Conservation (phyloP, 108 stramenopile genomes). For the Schizochytrium sp. region DNA sequence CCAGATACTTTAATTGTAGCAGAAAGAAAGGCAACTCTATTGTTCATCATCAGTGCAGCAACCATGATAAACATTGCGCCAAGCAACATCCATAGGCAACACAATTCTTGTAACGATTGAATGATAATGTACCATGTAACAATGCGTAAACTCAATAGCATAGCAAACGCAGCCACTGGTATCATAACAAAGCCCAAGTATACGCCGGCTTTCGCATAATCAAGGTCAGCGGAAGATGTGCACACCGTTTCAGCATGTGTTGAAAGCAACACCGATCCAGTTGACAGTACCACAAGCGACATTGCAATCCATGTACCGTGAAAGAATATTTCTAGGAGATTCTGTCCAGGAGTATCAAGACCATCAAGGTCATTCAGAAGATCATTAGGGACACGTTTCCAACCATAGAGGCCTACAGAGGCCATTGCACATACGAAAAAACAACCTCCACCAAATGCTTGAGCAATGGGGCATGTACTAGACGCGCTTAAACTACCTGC, state of each 20-base stretch:
- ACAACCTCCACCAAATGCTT: constrained; percentile 10
- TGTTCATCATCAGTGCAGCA: not conserved
- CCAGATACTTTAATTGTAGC: not conserved
- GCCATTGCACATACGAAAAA: not conserved
- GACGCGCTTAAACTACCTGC: not conserved
- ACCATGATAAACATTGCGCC: not conserved
- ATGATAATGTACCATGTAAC: constrained; percentile 26
- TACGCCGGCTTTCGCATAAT: not conserved
- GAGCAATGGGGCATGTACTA: not conserved
- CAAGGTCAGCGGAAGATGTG: not conserved
- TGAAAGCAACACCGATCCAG: not conserved
- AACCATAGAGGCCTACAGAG: not conserved
- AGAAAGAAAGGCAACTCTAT: not conserved
- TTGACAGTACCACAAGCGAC: not conserved
- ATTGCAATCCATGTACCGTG: constrained; percentile 1
- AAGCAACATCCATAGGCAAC: constrained; percentile 12
- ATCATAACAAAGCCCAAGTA: not conserved
- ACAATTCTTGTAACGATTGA: constrained; percentile 42
- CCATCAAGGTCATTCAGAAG: not conserved
- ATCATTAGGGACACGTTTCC: not conserved
- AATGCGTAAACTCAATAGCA: not conserved
- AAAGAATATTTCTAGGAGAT: not conserved
- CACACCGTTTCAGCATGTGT: not conserved
- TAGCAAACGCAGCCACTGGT: not conserved
- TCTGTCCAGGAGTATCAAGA: constrained; percentile 43